Evolutionary conservation across 78 protist genomes (phyloP), one percentile per base, ranked within the genome.

Genomic region (Dictyostelium firmibasis): DNA sequence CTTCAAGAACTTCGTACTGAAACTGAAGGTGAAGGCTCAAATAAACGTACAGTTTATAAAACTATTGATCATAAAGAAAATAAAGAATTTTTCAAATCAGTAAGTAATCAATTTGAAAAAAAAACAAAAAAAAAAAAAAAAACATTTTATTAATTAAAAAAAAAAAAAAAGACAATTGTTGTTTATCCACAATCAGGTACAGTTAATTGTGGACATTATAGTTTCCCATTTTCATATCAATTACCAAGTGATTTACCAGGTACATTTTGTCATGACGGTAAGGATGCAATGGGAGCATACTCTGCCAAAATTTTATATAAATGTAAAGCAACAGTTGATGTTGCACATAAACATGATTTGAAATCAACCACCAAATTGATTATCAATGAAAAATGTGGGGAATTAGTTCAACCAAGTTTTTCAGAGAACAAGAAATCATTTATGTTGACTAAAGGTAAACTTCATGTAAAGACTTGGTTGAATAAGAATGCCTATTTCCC

Each of bases 211-310:
- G 96, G 92, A 20, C 96, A 85, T 35, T 85, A 82, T 47, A 41
- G 69, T 16, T 93, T 81, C 92, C 96, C 96, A 33, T 85, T 85
- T 69, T 57, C 84, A 43, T 93, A 85, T 83, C 96, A 83, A 41
- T 76, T 93, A 53, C 96, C 96, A 75, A 47, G 86, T 31, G 81
- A 69, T 23, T 62, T 93, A 36, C 96, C 96, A 60, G 96, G 96
- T 20, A 88, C 92, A 62, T 93, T 85, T 47, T 78, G 96, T 29
- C 86, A 93, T 31, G 85, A 84, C 4, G 96, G 92, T n/a, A 83
- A 93, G 23, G 85, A 83, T 38, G 76, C 16, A 13, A 31, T 16
- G 41, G 92, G 86, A 23, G 72, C 44, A n/a, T 85, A 81, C n/a
- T n/a, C 64, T 8, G 91, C 87, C 11, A 93, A 85, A 43, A 83